Evolutionary conservation across 495 filamentous ascomycete species (phyloP).

Genomic region (Neurospora sp.): DNA sequence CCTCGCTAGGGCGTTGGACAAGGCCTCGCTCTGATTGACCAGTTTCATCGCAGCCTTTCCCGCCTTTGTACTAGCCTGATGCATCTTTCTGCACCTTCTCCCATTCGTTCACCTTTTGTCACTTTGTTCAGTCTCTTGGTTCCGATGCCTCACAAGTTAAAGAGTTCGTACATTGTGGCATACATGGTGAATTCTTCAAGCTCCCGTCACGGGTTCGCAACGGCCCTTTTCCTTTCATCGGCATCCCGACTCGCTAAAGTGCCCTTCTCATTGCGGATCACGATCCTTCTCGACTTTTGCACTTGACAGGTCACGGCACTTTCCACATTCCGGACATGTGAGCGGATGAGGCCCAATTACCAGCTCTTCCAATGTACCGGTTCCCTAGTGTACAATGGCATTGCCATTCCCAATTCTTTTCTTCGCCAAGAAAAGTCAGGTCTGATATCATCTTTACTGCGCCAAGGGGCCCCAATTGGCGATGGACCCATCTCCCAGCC

Average conservation of each 20-base stretch:
- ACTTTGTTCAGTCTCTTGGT: background rate
- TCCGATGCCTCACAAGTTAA: background rate
- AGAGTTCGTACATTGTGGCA: background rate
- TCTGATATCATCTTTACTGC: background rate
- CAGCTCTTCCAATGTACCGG: background rate
- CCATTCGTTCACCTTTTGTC: constrained; percentile 4
- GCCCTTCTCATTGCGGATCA: background rate
- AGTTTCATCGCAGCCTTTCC: constrained; percentile 10
- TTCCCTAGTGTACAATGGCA: background rate
- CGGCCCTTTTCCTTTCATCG: background rate
- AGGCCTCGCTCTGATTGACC: constrained; percentile 20
- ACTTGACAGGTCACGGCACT: background rate
- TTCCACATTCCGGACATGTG: background rate
- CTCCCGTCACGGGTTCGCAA: background rate
- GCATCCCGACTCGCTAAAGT: background rate
- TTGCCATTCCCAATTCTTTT: background rate
- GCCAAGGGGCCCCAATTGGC: background rate
- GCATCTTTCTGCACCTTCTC: constrained; percentile 9
- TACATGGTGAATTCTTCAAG: background rate
- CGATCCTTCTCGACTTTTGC: background rate
- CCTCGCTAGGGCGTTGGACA: constrained; percentile 10
- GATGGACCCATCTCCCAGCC: background rate
- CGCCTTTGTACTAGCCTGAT: constrained; percentile 7
- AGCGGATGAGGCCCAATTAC: background rate
- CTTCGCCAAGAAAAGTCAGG: background rate